These are phyloP conservation scores for Meyerozyma carpophila DNA, from an alignment of 1,139 yeast species.

Conservation along the genomic window DNA sequence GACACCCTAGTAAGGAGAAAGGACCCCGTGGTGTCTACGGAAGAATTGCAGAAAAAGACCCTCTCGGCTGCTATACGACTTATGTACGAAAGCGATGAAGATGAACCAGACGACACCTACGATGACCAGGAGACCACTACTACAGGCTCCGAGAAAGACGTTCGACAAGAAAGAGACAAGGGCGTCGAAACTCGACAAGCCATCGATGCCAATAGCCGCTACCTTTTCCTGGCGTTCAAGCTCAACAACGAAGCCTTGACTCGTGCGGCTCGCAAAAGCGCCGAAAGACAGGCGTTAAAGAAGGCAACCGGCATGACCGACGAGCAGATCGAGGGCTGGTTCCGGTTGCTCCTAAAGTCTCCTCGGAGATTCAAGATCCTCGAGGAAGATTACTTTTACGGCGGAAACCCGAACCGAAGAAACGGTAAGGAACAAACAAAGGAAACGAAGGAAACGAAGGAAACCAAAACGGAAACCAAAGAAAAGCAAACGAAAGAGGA, in stretches of 20 bases:
- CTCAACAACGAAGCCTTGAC: conserved; percentile 42
- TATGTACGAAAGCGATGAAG: conserved; percentile 69
- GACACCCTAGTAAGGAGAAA: not conserved
- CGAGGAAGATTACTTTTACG: conserved; percentile 58
- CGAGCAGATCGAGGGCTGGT: conserved; percentile 94
- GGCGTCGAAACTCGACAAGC: conserved; percentile 12
- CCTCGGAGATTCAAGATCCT: conserved; percentile 55
- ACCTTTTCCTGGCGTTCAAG: conserved; percentile 54
- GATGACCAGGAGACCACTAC: conserved; percentile 59
- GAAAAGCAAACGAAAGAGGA: conserved; percentile 2
- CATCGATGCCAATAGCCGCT: conserved; percentile 36
- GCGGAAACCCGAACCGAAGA: conserved; percentile 25
- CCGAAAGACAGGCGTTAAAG: conserved; percentile 48
- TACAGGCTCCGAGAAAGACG: conserved; percentile 13
- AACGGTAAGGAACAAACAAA: conserved; percentile 1
- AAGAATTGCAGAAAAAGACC: conserved; percentile 48
- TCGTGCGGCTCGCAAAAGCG: conserved; percentile 45
- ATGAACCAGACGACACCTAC: conserved; percentile 81
- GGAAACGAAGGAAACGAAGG: not conserved
- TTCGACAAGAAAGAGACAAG: conserved; percentile 8
- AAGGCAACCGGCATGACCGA: conserved; percentile 65
- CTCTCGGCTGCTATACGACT: conserved; percentile 59
- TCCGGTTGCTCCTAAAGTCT: conserved; percentile 61
- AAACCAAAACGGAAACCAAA: conserved; percentile 3
- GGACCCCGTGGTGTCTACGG: conserved; percentile 6